Percentiles rank a stretch among this genome's conserved stretches.
Conservation (phyloP, 805 yeast species). For the Ogataea dorogensis region DNA sequence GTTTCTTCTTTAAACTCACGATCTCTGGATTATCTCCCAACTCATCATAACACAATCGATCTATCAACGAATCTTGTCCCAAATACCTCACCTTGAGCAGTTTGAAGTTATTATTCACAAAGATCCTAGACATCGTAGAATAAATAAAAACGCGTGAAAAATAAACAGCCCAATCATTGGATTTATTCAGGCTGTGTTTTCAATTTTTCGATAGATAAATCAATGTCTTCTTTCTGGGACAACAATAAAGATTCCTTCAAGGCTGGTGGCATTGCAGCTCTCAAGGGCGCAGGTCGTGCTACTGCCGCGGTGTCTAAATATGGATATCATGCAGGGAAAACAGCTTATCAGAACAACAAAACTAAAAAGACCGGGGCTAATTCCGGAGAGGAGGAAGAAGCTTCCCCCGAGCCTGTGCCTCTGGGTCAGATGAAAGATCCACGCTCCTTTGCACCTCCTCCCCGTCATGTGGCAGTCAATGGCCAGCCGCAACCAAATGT, state of each 20-base stretch:
- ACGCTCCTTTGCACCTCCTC: conserved; percentile 36
- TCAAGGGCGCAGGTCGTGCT: conserved; percentile 51
- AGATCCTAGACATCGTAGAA: conserved; percentile 29
- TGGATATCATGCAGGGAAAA: conserved; percentile 43
- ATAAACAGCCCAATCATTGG: conserved; percentile 1
- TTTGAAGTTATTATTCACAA: conserved; percentile 27
- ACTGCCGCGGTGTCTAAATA: conserved; percentile 48
- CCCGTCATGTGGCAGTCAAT: conserved; percentile 24
- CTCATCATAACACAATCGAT: conserved; percentile 27
- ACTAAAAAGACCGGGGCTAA: conserved; percentile 7
- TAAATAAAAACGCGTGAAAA: conserved; percentile 13
- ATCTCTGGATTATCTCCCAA: conserved; percentile 20
- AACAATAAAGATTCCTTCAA: conserved; percentile 53
- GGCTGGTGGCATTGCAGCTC: conserved; percentile 47
- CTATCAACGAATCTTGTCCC: conserved; percentile 23
- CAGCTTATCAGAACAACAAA: conserved; percentile 45
- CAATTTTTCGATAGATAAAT: not conserved
- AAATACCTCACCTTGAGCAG: conserved; percentile 15
- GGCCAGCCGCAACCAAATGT: conserved; percentile 21
- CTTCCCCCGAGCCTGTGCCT: conserved; percentile 21
- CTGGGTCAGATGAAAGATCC: conserved; percentile 29
- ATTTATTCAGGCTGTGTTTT: conserved; percentile 1
- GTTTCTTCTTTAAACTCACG: conserved; percentile 16
- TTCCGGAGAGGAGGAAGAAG: conserved; percentile 15
- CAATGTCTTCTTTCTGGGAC: conserved; percentile 43